phyloP scores from a whole-genome alignment of 306 rosid species.

The Cajanus cajan region DNA sequence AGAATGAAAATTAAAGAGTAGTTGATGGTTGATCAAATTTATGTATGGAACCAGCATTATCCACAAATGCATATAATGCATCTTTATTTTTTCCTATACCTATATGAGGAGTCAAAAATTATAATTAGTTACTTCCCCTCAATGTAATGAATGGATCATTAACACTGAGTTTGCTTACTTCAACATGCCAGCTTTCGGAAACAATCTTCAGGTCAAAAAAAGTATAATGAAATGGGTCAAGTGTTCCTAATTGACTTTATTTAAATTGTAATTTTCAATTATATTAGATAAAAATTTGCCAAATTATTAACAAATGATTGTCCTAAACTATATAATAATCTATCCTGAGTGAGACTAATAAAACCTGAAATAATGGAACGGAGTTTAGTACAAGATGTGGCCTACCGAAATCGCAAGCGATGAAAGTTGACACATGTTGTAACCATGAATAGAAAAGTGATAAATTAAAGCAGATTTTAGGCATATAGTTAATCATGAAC shows the following conservation, averaged over 20 bases:
- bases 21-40: neutral
- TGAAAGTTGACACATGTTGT: slow-evolving; percentile 9
- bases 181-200: neutral
- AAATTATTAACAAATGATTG: too few species aligned
- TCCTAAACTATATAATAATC: too few species aligned
- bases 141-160: neutral
- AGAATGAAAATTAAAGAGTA: neutral
- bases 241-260: too few species aligned
- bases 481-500: neutral
- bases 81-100: neutral
- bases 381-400: neutral
- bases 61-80: neutral
- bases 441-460: neutral
- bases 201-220: neutral
- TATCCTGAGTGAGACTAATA: neutral
- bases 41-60: neutral
- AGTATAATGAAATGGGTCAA: neutral
- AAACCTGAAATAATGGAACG: neutral
- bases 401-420: neutral
- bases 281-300: too few species aligned
- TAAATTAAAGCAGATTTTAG: neutral
- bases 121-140: neutral
- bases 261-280: too few species aligned
- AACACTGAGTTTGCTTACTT: neutral
- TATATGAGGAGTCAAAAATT: neutral